phyloP scores from a whole-genome alignment of 768 basidiomycete species.

The Boletus vermiculosoides region DNA sequence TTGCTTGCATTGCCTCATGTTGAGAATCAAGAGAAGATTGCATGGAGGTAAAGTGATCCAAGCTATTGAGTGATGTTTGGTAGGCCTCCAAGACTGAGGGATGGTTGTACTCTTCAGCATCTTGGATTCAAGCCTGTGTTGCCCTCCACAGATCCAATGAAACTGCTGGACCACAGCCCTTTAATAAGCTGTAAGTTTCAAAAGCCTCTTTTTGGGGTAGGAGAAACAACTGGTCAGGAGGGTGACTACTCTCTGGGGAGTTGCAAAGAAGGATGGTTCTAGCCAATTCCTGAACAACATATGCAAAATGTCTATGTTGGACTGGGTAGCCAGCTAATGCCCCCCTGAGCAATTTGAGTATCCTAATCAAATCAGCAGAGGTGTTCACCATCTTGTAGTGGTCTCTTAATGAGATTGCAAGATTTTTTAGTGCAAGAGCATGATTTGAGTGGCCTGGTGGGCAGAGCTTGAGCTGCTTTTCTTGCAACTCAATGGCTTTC shows the following conservation, averaged over 20 bases:
- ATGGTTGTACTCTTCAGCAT: neutral
- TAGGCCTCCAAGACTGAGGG: neutral
- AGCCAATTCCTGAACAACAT: neutral
- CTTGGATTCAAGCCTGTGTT: neutral
- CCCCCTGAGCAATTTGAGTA: too few relatives aligned
- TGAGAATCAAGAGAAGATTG: neutral
- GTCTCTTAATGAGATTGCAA: too few relatives aligned
- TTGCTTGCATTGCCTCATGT: neutral
- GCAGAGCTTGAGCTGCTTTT: too few relatives aligned
- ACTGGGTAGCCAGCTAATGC: neutral
- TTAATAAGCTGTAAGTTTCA: neutral
- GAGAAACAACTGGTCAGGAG: too few relatives aligned
- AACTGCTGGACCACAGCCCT: neutral
- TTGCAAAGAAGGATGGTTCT: neutral
- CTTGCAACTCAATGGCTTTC: too few relatives aligned
- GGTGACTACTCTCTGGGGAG: too few relatives aligned
- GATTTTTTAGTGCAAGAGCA: too few relatives aligned
- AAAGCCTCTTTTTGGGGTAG: neutral
- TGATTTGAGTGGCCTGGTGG: too few relatives aligned
- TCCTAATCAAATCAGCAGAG: too few relatives aligned
- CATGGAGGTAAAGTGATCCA: neutral
- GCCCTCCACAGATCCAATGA: neutral
- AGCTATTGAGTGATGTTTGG: neutral
- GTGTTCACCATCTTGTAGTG: too few relatives aligned
- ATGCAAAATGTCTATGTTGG: too few relatives aligned